Conservation (phyloP, 352 stramenopile genomes). For the Globisporangium parvum region DNA sequence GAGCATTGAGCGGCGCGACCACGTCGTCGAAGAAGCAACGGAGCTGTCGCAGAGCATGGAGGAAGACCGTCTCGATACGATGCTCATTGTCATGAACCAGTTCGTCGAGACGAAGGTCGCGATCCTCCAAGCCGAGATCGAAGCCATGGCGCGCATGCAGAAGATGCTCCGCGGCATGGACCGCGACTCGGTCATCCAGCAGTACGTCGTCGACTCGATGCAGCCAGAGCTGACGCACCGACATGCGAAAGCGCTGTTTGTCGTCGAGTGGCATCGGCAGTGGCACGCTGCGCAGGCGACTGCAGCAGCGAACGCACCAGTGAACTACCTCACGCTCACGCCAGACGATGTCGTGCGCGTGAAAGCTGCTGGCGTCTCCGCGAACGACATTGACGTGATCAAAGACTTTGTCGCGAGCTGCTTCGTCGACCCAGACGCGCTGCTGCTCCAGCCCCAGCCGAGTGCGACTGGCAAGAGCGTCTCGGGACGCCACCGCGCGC, state of each 20-base stretch:
- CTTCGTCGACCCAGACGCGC: conserved; percentile 59
- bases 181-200: conserved; percentile 77
- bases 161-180: conserved; percentile 68
- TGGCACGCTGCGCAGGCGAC: conserved; percentile 55
- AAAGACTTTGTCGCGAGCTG: conserved; percentile 84
- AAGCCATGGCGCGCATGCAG: conserved; percentile 61
- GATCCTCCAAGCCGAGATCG: conserved; percentile 77
- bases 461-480: conserved; percentile 11
- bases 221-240: conserved; percentile 74
- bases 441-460: conserved; percentile 14
- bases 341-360: conserved; percentile 46
- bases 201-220: conserved; percentile 83
- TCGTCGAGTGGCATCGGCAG: conserved; percentile 75
- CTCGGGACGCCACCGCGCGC: conserved; percentile 47
- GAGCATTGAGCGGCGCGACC: conserved; percentile 67
- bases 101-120: conserved; percentile 83
- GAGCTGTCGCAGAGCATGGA: conserved; percentile 76
- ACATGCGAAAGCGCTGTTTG: conserved; percentile 64
- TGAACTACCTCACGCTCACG: conserved; percentile 36
- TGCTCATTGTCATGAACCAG: conserved; percentile 80
- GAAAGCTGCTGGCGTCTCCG: conserved; percentile 50
- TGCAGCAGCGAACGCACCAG: conserved; percentile 32
- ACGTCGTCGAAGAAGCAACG: conserved; percentile 77
- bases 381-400: conserved; percentile 75
- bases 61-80: conserved; percentile 78